Conservation (phyloP, 1,284 basidiomycete genomes). For the Mycena citricolor region DNA sequence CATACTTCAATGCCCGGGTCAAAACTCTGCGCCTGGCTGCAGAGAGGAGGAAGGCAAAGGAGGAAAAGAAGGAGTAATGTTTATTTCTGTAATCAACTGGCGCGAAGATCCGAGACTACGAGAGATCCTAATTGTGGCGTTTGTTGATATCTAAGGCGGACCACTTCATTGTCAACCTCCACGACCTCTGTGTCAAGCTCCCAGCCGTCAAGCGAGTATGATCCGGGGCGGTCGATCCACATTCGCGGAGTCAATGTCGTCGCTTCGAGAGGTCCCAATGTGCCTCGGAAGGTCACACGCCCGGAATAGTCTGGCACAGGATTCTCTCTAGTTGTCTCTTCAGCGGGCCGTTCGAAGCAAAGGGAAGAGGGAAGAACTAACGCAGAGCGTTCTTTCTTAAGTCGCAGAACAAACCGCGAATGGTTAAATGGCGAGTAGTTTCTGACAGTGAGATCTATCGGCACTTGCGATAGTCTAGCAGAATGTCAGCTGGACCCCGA, state of each 20-base stretch:
- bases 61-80: slow-evolving; percentile 40
- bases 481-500: background rate
- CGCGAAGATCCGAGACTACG: slow-evolving; percentile 12
- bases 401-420: slow-evolving; percentile 52
- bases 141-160: slow-evolving; percentile 50
- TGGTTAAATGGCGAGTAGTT: slow-evolving; percentile 69
- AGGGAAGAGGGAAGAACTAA: slow-evolving; percentile 4
- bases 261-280: slow-evolving; percentile 49
- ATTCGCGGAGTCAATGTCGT: slow-evolving; percentile 47
- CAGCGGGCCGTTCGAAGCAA: slow-evolving; percentile 5
- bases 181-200: slow-evolving; percentile 62
- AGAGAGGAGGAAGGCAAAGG: slow-evolving; percentile 47
- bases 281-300: slow-evolving; percentile 57
- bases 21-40: slow-evolving; percentile 62
- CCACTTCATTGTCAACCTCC: slow-evolving; percentile 36
- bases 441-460: slow-evolving; percentile 58
- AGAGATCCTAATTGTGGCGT: slow-evolving; percentile 13
- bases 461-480: slow-evolving; percentile 33
- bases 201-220: slow-evolving; percentile 65
- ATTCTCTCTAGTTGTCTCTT: slow-evolving; percentile 33
- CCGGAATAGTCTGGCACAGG: slow-evolving; percentile 58
- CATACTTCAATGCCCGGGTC: slow-evolving; percentile 68
- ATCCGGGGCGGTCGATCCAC: slow-evolving; percentile 63
- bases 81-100: slow-evolving; percentile 25
- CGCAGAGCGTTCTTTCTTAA: slow-evolving; percentile 33